These are phyloP conservation scores for Neonectria ditissima DNA, from an alignment of 2,329 filamentous ascomycete species.

Conservation along the genomic window DNA sequence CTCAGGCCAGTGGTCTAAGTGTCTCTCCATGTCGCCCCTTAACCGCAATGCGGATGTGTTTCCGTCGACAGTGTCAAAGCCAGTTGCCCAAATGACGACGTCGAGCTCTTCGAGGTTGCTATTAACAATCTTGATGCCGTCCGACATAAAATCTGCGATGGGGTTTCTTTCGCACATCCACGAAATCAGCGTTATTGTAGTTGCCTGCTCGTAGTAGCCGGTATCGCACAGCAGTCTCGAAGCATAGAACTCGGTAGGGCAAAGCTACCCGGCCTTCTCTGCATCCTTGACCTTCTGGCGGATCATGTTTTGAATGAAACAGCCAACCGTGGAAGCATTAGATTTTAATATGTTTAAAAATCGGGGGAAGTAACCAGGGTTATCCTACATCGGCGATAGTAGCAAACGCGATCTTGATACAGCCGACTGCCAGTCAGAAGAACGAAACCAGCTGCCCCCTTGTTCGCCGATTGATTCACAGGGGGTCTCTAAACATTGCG, in stretches of 20 bases:
- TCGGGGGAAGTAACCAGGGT: no score
- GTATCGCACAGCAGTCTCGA: background rate
- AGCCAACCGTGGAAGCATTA: background rate
- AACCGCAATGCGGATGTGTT: background rate
- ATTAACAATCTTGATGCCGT: background rate
- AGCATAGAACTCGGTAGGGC: background rate
- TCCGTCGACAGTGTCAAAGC: background rate
- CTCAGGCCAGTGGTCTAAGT: background rate
- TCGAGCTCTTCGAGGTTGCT: slow-evolving; percentile 1
- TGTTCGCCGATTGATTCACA: background rate
- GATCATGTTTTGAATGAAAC: background rate
- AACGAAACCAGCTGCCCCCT: background rate
- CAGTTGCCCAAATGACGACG: background rate
- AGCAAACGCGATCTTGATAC: no score
- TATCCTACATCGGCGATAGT: no score
- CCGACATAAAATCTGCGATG: background rate
- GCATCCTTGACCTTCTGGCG: slow-evolving; percentile 1
- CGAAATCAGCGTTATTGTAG: slow-evolving; percentile 1
- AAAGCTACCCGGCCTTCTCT: background rate
- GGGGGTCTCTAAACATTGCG: background rate
- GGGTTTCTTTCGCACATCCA: slow-evolving; percentile 3
- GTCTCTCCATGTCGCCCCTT: background rate
- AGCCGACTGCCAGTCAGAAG: no score
- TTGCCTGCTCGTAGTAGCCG: background rate
- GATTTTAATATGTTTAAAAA: no score